Evolutionary conservation across 495 filamentous ascomycete genomes (phyloP), one percentile per base, ranked within the genome.

Genomic region (Pseudevernia furfuracea): DNA sequence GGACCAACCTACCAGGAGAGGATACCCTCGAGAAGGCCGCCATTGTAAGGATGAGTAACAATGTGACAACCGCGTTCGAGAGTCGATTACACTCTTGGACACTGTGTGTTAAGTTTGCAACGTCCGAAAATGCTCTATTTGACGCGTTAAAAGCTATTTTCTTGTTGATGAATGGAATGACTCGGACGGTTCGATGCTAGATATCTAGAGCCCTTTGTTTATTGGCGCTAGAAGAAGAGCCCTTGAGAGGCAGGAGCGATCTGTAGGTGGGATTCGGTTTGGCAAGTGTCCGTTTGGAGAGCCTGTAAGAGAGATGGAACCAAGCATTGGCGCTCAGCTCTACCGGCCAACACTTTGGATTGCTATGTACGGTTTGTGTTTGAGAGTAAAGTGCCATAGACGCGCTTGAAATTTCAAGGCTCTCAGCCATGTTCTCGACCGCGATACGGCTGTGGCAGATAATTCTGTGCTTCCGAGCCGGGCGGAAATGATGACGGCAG

Each of bases 371-470:
- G 32, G 21, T 19, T 52, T 23, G n/a, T 28, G 8, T n/a, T 21
- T 12, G 5, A 28, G 32, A 25, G 19, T 9, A 19, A 38, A 23
- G 1, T 23, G 6, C 7, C 11, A 39, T 61, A 14, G 10, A 34
- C 7, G 15, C 19, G 52, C 15, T 10, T 34, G 52, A 53, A 53
- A 2, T 5, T 1, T 8, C 30, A 38, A 52, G 19, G 28, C 19
- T 9, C 62, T 55, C 57, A 64, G 28, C 37, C 57, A 25, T 44
- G 17, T 30, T 41, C 46, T 7, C 30, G 41, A 34, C 62, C 62
- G 19, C 62, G 62, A 59, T 64, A 64, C 15, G 34, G 41, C 41
- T 59, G 56, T 28, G 55, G 56, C 34, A 64, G 41, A 34, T 53
- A 64, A 14, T 41, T 64, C 28, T 64, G 62, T 36, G 41, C 32